phyloP scores from a whole-genome alignment of 2,329 filamentous ascomycete species.

The Trichophyton schoenleinii region DNA sequence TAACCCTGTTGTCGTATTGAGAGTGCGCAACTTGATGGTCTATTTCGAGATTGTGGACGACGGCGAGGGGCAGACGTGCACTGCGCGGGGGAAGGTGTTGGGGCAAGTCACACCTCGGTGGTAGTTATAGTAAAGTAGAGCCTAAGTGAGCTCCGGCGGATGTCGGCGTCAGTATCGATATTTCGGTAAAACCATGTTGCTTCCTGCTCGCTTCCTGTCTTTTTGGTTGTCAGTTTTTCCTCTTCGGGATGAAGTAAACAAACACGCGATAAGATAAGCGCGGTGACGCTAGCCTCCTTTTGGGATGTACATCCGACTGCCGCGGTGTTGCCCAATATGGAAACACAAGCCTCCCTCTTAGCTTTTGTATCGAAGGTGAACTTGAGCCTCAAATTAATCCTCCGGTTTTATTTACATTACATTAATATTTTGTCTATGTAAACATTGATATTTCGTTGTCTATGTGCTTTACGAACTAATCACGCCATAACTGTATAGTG shows the following conservation, averaged over 20 bases:
- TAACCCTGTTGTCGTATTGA: too few relatives aligned
- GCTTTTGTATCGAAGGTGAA: background rate
- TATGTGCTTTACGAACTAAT: background rate
- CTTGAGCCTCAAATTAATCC: background rate
- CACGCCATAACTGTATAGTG: background rate
- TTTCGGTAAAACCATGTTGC: background rate
- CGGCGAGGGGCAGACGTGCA: too few relatives aligned
- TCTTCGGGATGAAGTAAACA: slow-evolving; percentile 2
- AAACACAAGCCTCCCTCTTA: background rate
- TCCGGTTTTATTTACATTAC: background rate
- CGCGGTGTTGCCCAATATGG: background rate
- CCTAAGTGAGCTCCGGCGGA: background rate
- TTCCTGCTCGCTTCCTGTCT: background rate
- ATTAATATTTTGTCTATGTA: background rate
- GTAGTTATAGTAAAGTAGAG: background rate
- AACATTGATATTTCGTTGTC: background rate
- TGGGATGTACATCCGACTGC: background rate
- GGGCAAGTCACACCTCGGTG: too few relatives aligned
- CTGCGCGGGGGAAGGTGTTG: too few relatives aligned
- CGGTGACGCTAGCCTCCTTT: background rate
- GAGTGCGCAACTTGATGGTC: too few relatives aligned
- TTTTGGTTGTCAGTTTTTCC: background rate
- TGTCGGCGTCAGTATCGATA: background rate
- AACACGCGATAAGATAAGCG: slow-evolving; percentile 5
- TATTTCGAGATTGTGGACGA: too few relatives aligned